phyloP scores from a whole-genome alignment of 2,329 filamentous ascomycete genomes.

The Cyphellophora attinorum region DNA sequence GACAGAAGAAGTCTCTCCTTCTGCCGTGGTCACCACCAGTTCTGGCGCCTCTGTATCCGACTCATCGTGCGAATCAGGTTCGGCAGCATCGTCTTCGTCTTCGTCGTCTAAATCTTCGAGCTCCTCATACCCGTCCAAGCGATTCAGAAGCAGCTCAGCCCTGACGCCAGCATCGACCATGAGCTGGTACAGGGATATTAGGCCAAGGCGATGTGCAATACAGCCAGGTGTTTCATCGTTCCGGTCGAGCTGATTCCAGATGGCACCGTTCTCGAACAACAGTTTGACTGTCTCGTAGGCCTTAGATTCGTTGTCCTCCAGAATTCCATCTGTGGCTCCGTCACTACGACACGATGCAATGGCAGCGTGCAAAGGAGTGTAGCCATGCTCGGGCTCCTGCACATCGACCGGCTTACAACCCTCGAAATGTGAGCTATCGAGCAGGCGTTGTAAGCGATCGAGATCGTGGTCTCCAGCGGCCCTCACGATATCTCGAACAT shows the following conservation, averaged over 20 bases:
- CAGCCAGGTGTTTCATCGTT: constrained; percentile 88
- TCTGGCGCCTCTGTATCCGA: constrained; percentile 26
- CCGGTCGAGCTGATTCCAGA: constrained; percentile 91
- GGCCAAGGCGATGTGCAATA: constrained; percentile 60
- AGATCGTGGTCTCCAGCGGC: constrained; percentile 60
- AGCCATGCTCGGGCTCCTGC: constrained; percentile 76
- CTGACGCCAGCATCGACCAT: constrained; percentile 85
- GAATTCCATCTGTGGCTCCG: constrained; percentile 11
- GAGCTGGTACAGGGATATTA: constrained; percentile 63
- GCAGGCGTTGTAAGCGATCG: constrained; percentile 40
- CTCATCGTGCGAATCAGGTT: constrained; percentile 19
- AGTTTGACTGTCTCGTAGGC: constrained; percentile 62
- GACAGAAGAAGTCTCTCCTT: too few relatives aligned
- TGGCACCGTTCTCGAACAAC: constrained; percentile 77
- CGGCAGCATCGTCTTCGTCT: constrained; percentile 22
- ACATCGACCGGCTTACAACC: constrained; percentile 54
- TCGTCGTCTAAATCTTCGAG: constrained; percentile 36
- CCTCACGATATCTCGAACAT: constrained; percentile 26
- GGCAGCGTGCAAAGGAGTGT: constrained; percentile 80
- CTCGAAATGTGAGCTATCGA: constrained; percentile 15
- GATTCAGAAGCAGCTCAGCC: constrained; percentile 74
- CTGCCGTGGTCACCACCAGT: constrained; percentile 2
- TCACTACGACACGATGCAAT: constrained; percentile 59
- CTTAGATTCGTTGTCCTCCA: constrained; percentile 8
- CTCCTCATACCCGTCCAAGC: constrained; percentile 72